A percentile compares a stretch with the other conserved stretches of the same genome.
These are phyloP conservation scores for Prunus armeniaca DNA, from an alignment of 306 rosid genomes.

Conservation along the genomic window DNA sequence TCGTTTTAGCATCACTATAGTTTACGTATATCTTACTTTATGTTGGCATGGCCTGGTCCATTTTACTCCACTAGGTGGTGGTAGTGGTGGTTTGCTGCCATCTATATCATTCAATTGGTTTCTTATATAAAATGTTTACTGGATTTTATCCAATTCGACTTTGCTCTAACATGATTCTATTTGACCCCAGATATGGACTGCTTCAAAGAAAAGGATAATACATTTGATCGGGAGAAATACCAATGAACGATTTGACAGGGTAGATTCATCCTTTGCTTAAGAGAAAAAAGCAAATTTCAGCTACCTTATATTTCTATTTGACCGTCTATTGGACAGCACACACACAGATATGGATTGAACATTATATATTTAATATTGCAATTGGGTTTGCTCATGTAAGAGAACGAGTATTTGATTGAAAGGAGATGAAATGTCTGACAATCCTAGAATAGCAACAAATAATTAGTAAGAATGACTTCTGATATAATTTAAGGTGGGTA, in stretches of 20 bases:
- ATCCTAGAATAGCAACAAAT: too few relatives aligned
- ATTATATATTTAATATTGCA: not conserved
- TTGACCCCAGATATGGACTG: slow-evolving; percentile 23
- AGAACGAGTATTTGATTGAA: too few relatives aligned
- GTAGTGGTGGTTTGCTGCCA: not conserved
- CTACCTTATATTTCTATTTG: not conserved
- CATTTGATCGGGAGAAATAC: slow-evolving; percentile 37
- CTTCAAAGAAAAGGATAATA: slow-evolving; percentile 23
- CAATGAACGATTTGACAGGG: slow-evolving; percentile 32
- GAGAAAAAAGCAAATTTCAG: not conserved
- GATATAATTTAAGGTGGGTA: not conserved
- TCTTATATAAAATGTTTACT: not conserved
- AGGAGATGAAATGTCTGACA: too few relatives aligned
- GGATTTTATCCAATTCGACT: not conserved
- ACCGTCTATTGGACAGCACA: not conserved
- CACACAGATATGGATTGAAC: not conserved
- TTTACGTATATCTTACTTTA: not conserved
- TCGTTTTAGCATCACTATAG: not conserved
- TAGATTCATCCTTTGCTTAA: slow-evolving; percentile 9
- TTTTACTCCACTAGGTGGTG: not conserved
- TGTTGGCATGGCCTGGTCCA: not conserved
- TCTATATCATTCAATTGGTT: not conserved
- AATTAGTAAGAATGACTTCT: not conserved
- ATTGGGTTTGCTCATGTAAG: not conserved
- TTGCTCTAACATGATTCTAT: slow-evolving; percentile 1